phyloP scores from a whole-genome alignment of 2,329 filamentous ascomycete genomes.

The Trichoderma pleuroti region DNA sequence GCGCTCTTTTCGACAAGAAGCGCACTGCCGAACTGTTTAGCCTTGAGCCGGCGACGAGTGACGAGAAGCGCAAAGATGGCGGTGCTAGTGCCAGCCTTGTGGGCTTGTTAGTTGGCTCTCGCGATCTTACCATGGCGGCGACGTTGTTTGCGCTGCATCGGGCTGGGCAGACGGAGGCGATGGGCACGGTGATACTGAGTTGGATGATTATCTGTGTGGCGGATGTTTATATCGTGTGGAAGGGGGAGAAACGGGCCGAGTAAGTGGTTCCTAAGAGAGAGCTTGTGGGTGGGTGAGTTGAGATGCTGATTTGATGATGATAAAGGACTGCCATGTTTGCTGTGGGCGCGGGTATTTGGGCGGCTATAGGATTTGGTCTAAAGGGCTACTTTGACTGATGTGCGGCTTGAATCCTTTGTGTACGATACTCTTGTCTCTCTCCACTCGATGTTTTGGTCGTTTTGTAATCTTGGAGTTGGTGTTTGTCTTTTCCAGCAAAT shows the following conservation, averaged over 20 bases:
- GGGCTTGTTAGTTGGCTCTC: slow-evolving; percentile 17
- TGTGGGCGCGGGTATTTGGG: slow-evolving; percentile 14
- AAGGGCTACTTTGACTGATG: slow-evolving; percentile 16
- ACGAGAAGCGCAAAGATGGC: not conserved
- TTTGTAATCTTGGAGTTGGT: not conserved
- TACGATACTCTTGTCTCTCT: not conserved
- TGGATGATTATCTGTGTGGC: slow-evolving; percentile 21
- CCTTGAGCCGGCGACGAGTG: not conserved
- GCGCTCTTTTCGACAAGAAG: slow-evolving; percentile 16
- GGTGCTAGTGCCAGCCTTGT: not conserved
- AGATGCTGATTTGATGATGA: not conserved
- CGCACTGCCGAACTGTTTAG: slow-evolving; percentile 21
- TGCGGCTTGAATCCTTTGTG: not conserved
- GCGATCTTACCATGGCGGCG: slow-evolving; percentile 21
- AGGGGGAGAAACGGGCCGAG: slow-evolving; percentile 16
- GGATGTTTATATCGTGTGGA: slow-evolving; percentile 23
- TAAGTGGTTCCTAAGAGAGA: slow-evolving; percentile 1
- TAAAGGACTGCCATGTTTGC: not conserved
- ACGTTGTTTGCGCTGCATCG: slow-evolving; percentile 17
- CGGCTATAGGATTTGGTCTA: slow-evolving; percentile 16
- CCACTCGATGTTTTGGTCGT: not conserved
- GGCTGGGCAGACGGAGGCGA: slow-evolving; percentile 15
- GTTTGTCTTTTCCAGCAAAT: not conserved
- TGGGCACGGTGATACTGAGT: slow-evolving; percentile 24
- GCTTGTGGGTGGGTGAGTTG: not conserved